phyloP scores from a whole-genome alignment of 495 filamentous ascomycete genomes.

The Durotheca rogersii region DNA sequence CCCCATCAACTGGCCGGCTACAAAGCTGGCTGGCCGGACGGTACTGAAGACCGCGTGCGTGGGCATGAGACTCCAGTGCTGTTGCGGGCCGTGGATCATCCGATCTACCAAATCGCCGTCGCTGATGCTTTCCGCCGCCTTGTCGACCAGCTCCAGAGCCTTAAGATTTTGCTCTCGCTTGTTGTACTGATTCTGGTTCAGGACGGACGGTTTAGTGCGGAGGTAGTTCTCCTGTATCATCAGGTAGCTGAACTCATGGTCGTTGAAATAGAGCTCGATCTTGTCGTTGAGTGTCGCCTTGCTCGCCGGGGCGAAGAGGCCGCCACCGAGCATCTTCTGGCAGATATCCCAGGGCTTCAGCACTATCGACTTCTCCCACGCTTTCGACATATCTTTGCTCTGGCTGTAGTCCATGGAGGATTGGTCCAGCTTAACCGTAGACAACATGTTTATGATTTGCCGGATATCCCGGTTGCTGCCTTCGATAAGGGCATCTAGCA shows the following conservation, averaged over 20 bases:
- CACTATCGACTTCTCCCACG: conserved; percentile 96
- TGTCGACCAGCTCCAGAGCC: conserved; percentile 75
- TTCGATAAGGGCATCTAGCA: conserved; percentile 94
- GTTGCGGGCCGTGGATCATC: conserved; percentile 97
- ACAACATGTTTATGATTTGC: conserved; percentile 98
- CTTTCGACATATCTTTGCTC: conserved; percentile 88
- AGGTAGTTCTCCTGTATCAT: conserved; percentile 99
- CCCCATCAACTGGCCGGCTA: conserved; percentile 69
- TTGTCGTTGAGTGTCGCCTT: conserved; percentile 92
- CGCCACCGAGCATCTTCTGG: conserved; percentile 82
- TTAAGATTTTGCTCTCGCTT: conserved; percentile 70
- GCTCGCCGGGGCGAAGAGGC: conserved; percentile 78
- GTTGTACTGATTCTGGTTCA: conserved; percentile 55
- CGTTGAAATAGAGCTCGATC: conserved; percentile 98
- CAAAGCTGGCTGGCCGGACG: conserved; percentile 85
- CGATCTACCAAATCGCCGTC: conserved; percentile 95
- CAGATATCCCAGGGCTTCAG: conserved; percentile 98
- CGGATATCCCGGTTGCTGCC: conserved; percentile 93
- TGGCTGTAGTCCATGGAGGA: conserved; percentile 74
- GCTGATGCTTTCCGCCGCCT: conserved; percentile 91
- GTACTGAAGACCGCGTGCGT: conserved; percentile 96
- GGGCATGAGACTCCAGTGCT: conserved; percentile 98
- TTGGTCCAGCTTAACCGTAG: conserved; percentile 86
- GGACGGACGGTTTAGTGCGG: conserved; percentile 67
- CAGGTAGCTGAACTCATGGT: conserved; percentile 92